These are phyloP conservation scores for Globisporangium paroecandrum DNA, from an alignment of 352 stramenopile species.

Conservation along the genomic window DNA sequence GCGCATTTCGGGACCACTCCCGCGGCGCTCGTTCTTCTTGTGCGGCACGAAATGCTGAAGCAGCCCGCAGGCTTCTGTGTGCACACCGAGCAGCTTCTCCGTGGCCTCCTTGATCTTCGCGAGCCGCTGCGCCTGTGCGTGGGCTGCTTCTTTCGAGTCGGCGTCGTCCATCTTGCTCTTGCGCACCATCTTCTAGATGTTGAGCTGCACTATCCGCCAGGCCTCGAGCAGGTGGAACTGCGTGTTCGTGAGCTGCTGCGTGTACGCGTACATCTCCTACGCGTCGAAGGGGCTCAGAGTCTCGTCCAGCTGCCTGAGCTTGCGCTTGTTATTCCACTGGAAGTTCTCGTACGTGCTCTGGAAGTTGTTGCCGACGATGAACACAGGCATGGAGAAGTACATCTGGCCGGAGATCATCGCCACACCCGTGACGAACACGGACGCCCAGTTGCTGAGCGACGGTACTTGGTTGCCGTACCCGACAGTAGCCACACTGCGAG, in stretches of 20 bases:
- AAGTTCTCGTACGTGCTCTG: conserved; percentile 59
- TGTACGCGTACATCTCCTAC: conserved; percentile 36
- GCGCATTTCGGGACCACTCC: background rate
- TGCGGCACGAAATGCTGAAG: conserved; percentile 58
- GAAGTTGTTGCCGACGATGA: conserved; percentile 79
- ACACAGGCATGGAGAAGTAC: conserved; percentile 78
- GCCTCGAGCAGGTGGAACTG: conserved; percentile 53
- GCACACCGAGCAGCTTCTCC: conserved; percentile 32
- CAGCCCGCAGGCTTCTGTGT: conserved; percentile 34
- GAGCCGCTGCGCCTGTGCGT: conserved; percentile 31
- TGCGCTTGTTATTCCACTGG: conserved; percentile 51
- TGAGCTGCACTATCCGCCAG: conserved; percentile 44
- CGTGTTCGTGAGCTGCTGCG: conserved; percentile 55
- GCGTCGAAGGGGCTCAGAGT: conserved; percentile 57
- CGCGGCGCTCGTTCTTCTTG: conserved; percentile 23
- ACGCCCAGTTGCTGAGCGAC: conserved; percentile 47
- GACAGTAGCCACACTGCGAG: conserved; percentile 64
- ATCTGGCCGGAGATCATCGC: conserved; percentile 77
- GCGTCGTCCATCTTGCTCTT: conserved; percentile 19
- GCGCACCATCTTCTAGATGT: conserved; percentile 33
- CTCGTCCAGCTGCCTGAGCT: conserved; percentile 40
- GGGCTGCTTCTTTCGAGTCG: conserved; percentile 23
- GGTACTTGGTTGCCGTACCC: conserved; percentile 72
- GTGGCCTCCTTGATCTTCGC: conserved; percentile 48
- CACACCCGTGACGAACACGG: conserved; percentile 45